These are phyloP conservation scores for Erodium texanum DNA, from an alignment of 441 rosid genomes.

Conservation along the genomic window DNA sequence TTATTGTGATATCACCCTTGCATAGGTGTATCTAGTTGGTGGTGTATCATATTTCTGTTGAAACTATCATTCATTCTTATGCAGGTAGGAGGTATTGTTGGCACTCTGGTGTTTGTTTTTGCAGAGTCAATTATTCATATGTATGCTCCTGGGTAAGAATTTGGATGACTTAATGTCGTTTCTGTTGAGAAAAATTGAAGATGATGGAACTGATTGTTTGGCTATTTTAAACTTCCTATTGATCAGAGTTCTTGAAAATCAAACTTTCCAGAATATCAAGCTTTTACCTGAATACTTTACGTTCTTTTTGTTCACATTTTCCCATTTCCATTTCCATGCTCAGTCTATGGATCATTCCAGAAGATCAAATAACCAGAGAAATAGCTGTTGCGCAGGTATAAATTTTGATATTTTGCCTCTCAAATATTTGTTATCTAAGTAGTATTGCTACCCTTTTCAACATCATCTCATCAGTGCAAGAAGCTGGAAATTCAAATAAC, in stretches of 20 bases:
- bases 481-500: neutral
- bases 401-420: neutral
- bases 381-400: neutral
- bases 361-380: constrained; percentile 3
- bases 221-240: neutral
- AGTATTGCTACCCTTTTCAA: too few species aligned
- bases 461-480: too few species aligned
- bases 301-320: neutral
- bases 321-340: constrained; percentile 3
- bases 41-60: neutral
- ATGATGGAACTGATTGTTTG: neutral
- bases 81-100: constrained; percentile 6
- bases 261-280: neutral
- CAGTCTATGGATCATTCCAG: constrained; percentile 7
- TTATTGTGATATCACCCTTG: too few species aligned
- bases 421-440: neutral
- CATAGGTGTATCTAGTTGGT: too few species aligned
- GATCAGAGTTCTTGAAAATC: neutral
- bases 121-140: constrained; percentile 8
- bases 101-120: constrained; percentile 2
- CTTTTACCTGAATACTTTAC: neutral
- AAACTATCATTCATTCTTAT: neutral
- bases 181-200: constrained; percentile 1
- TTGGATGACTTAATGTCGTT: neutral
- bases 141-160: constrained; percentile 6